phyloP scores from a whole-genome alignment of 495 filamentous ascomycete genomes.

The Penicillium desertorum region DNA sequence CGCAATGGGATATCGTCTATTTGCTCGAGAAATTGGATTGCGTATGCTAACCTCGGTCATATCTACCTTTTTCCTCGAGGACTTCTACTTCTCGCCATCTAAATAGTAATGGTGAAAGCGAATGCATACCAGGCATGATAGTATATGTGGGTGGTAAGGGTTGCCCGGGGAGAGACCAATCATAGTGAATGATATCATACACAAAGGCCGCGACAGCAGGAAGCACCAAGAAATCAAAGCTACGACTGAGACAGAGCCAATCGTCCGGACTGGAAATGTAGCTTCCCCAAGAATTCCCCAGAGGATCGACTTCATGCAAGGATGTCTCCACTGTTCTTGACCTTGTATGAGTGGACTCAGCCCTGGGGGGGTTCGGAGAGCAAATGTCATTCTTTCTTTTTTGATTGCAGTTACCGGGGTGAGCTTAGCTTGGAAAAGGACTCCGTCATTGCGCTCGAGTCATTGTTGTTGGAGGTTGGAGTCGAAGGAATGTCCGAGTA shows the following conservation, averaged over 20 bases:
- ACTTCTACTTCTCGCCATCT: not conserved
- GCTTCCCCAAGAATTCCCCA: constrained; percentile 16
- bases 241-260: constrained; percentile 18
- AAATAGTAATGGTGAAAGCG: not conserved
- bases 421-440: not conserved
- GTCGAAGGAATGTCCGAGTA: constrained; percentile 2
- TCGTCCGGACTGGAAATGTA: constrained; percentile 4
- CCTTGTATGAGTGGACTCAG: not conserved
- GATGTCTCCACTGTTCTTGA: constrained; percentile 18
- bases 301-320: constrained; percentile 27
- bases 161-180: constrained; percentile 1
- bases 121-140: not conserved
- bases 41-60: not conserved
- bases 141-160: not conserved
- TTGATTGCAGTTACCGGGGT: not conserved
- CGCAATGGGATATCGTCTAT: not conserved
- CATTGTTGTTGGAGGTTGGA: constrained; percentile 4
- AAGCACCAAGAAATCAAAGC: not conserved
- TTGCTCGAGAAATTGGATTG: not conserved
- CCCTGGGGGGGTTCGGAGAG: not conserved
- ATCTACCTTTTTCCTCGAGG: not conserved
- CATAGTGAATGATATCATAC: not conserved
- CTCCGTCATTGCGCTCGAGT: not conserved
- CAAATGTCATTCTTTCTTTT: not conserved
- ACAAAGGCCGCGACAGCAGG: not conserved